Evolutionary conservation across 441 rosid species (phyloP).

Genomic region (Raphanus hybrid): DNA sequence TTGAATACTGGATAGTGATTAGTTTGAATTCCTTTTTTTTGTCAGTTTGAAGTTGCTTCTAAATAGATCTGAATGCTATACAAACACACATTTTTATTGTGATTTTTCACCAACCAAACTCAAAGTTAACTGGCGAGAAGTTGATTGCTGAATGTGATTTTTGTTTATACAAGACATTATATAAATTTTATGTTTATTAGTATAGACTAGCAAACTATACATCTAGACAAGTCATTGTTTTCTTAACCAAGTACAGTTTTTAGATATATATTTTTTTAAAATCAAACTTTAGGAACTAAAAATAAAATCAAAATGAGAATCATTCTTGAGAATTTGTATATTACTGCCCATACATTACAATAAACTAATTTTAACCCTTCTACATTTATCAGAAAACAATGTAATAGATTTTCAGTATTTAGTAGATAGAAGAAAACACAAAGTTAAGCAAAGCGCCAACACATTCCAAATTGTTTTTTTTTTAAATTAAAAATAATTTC

Average conservation of each 20-base stretch:
- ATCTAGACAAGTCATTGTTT: not conserved
- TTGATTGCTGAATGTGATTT: not conserved
- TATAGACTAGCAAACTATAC: not conserved
- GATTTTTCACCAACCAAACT: not conserved
- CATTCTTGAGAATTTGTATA: not conserved
- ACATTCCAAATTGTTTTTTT: not conserved
- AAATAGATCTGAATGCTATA: not conserved
- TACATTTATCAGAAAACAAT: not conserved
- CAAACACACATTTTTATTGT: not conserved
- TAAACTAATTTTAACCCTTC: not conserved
- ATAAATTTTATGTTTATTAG: not conserved
- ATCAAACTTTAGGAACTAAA: not conserved
- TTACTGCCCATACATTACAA: not conserved
- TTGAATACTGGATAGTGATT: not conserved
- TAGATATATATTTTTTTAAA: not conserved
- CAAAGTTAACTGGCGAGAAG: not conserved
- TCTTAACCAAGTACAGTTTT: not conserved
- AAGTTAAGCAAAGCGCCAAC: conserved; percentile 26
- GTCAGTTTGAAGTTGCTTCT: not conserved
- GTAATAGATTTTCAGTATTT: not conserved
- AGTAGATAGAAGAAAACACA: not conserved
- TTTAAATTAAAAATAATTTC: not conserved
- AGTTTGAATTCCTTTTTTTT: conserved; percentile 15
- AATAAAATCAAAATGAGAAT: not conserved
- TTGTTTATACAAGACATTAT: not conserved